Conservation (phyloP, 768 basidiomycete genomes). For the Candolleomyces efflorescens region DNA sequence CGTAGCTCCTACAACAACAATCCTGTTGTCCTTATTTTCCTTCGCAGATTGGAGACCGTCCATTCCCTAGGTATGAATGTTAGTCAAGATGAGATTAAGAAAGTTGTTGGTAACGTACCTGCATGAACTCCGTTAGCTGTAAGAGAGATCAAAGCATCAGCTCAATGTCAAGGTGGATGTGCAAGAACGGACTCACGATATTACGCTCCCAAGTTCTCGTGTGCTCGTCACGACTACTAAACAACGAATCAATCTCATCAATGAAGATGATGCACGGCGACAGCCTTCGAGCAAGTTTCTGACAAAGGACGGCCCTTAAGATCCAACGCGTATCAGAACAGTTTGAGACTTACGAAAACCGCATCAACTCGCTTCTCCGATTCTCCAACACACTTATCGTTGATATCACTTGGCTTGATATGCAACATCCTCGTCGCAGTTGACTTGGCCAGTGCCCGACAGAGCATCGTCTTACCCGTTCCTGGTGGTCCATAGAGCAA, state of each 20-base stretch:
- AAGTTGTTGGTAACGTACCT: background rate
- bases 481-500: slow-evolving; percentile 48
- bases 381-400: slow-evolving; percentile 11
- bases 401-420: slow-evolving; percentile 14
- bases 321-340: too few species aligned
- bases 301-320: too few species aligned
- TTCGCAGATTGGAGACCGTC: slow-evolving; percentile 16
- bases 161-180: too few species aligned
- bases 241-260: slow-evolving; percentile 75
- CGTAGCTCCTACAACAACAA: slow-evolving; percentile 16
- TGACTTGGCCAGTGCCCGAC: slow-evolving; percentile 42
- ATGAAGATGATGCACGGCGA: slow-evolving; percentile 79
- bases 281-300: slow-evolving; percentile 74
- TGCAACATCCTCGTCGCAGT: slow-evolving; percentile 14
- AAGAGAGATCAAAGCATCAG: background rate
- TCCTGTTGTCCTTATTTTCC: slow-evolving; percentile 11
- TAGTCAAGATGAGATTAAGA: background rate
- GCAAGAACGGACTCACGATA: background rate
- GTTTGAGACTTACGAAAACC: slow-evolving; percentile 15
- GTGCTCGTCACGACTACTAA: slow-evolving; percentile 20
- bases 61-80: slow-evolving; percentile 10
- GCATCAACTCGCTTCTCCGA: slow-evolving; percentile 12
- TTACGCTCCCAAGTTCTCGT: slow-evolving; percentile 2
- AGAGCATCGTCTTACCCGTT: slow-evolving; percentile 52
- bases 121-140: slow-evolving; percentile 15